Evolutionary conservation across 495 filamentous ascomycete genomes (phyloP), one percentile per base, ranked within the genome.

Genomic region (Hypoxylon cercidicola): DNA sequence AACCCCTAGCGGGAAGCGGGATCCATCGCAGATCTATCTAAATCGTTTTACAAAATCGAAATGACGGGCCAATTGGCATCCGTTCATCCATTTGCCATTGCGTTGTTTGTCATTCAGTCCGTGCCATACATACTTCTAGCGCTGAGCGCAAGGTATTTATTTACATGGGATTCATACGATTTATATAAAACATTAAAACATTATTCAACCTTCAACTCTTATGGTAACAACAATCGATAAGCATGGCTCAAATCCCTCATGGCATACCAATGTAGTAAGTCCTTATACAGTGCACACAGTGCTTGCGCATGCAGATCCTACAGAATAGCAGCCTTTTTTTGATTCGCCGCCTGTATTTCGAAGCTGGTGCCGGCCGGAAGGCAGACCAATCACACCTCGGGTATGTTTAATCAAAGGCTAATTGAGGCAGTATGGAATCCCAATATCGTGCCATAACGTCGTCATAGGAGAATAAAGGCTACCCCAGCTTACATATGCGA

Each of bases 11-110:
- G 60, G 65, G 60, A 60, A 56, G 55, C 46, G 46, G 60, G 60
- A 64, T 60, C 54, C 57, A 64, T 68, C 65, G 60, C 60, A 68
- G 65, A 68, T 68, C 65, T 57, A 23, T 25, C n/a, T n/a, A n/a
- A 52, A 56, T 55, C 54, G 15, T 59, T 58, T 55, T 59, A 68
- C 41, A 68, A 50, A 53, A 2, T 48, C 20, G 12, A 52, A 46
- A 53, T 28, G 37, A 32, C 39, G 28, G 19, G 23, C 32, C 34
- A 37, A 30, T n/a, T 40, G 50, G 4, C 54, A 19, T 3, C 30
- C 30, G 30, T 32, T 37, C 2, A 12, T 12, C 34, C 4, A 12
- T n/a, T 37, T n/a, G 8, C n/a, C n/a, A n/a, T n/a, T 11, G 34
- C 3, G 13, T 37, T 37, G 34, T 12, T 37, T 12, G 3, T 37